Conservation (phyloP, 163 green algal species). For the Trebouxia gelatinosa region DNA sequence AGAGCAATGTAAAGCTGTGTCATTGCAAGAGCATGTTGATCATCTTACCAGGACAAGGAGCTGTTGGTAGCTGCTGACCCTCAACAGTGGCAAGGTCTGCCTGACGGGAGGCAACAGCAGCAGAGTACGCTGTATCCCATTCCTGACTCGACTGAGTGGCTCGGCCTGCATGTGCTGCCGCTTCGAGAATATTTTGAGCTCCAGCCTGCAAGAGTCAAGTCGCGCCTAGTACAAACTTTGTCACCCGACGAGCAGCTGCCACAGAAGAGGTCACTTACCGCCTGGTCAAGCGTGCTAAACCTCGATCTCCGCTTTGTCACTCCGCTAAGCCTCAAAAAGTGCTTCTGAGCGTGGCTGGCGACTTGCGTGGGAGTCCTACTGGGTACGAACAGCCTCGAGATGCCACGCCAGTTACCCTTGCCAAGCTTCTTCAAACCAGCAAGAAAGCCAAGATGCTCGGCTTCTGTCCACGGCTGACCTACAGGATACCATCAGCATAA, state of each 20-base stretch:
- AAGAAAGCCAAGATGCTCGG: constrained; percentile 47
- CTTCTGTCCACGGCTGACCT: constrained; percentile 48
- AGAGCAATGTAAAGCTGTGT: neutral
- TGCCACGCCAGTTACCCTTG: constrained; percentile 49
- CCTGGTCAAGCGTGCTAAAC: constrained; percentile 55
- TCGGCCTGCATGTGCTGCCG: neutral
- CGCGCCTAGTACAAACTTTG: too few relatives aligned
- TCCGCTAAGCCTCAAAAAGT: constrained; percentile 40
- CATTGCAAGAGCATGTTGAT: neutral
- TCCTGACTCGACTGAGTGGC: neutral
- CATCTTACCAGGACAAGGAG: neutral
- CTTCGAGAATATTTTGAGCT: constrained; percentile 9
- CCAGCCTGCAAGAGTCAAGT: too few relatives aligned
- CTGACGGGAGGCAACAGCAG: neutral
- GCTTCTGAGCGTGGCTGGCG: constrained; percentile 49
- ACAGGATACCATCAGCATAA: neutral
- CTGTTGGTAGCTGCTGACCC: neutral
- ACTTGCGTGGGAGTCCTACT: constrained; percentile 45
- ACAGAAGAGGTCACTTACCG: constrained; percentile 28
- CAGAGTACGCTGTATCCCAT: neutral
- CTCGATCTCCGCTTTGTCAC: constrained; percentile 55
- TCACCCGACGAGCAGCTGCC: too few relatives aligned
- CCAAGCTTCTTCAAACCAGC: constrained; percentile 48
- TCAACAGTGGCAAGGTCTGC: too few relatives aligned
- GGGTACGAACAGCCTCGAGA: constrained; percentile 39